Conservation (phyloP, 495 filamentous ascomycete genomes). For the Daldinia grandis region DNA sequence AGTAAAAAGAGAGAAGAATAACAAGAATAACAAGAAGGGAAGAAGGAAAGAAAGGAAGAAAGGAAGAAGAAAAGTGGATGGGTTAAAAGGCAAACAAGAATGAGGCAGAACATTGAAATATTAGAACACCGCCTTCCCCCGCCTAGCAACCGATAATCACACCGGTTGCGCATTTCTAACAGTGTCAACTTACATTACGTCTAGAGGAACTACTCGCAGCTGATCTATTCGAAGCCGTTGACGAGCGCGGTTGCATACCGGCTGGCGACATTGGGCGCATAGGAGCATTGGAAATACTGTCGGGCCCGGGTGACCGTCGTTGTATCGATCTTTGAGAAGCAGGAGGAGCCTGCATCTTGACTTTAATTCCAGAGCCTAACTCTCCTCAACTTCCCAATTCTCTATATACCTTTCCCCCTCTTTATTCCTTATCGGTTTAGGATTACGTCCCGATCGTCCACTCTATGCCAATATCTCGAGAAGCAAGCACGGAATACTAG, state of each 20-base stretch:
- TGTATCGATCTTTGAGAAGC: constrained; percentile 54
- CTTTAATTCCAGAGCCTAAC: constrained; percentile 3
- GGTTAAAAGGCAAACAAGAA: constrained; percentile 3
- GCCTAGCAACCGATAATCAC: not conserved
- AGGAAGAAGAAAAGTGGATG: not conserved
- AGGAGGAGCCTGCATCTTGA: constrained; percentile 52
- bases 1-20: not conserved
- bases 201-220: constrained; percentile 53
- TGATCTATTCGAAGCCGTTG: constrained; percentile 51
- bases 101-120: not conserved
- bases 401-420: constrained; percentile 31
- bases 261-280: constrained; percentile 79
- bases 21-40: constrained; percentile 3
- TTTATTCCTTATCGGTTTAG: constrained; percentile 15
- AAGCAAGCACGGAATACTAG: constrained; percentile 5
- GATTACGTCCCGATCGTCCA: constrained; percentile 16
- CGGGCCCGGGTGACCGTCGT: constrained; percentile 60
- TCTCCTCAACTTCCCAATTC: constrained; percentile 22
- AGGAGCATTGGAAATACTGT: constrained; percentile 60
- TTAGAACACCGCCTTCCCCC: not conserved
- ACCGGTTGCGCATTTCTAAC: not conserved
- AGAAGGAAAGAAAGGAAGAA: not conserved
- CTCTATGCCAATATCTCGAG: constrained; percentile 4
- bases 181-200: constrained; percentile 60
- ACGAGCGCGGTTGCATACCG: constrained; percentile 65